phyloP scores from a whole-genome alignment of 495 filamentous ascomycete genomes.

The Jackrogersella multiformis region DNA sequence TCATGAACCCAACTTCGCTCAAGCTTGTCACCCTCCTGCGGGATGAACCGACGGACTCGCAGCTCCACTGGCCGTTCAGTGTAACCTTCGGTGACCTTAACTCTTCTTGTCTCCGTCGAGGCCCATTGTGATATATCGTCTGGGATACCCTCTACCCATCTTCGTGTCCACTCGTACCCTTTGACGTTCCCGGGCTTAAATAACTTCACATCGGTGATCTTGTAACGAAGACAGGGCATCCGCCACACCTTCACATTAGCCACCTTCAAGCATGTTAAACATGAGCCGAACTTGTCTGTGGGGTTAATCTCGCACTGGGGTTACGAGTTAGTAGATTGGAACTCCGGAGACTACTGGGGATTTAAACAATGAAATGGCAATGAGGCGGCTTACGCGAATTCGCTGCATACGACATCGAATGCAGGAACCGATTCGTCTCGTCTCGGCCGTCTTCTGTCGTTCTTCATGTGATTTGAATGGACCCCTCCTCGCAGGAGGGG shows the following conservation, averaged over 20 bases:
- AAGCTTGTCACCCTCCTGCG: slow-evolving; percentile 57
- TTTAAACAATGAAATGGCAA: slow-evolving; percentile 6
- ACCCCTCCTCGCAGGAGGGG: slow-evolving; percentile 53
- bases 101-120: slow-evolving; percentile 49
- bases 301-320: slow-evolving; percentile 58
- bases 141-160: slow-evolving; percentile 59
- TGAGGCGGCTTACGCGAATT: slow-evolving; percentile 56
- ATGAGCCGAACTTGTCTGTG: slow-evolving; percentile 53
- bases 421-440: slow-evolving; percentile 61
- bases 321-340: slow-evolving; percentile 21
- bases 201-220: slow-evolving; percentile 61
- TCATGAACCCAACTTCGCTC: slow-evolving; percentile 57
- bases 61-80: slow-evolving; percentile 53
- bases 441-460: slow-evolving; percentile 59
- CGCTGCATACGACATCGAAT: slow-evolving; percentile 64
- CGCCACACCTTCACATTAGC: slow-evolving; percentile 53
- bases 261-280: slow-evolving; percentile 59
- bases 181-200: slow-evolving; percentile 61
- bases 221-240: slow-evolving; percentile 59
- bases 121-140: slow-evolving; percentile 62
- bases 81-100: slow-evolving; percentile 59
- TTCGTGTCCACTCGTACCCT: slow-evolving; percentile 62
- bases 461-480: slow-evolving; percentile 59
- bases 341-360: neutral
- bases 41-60: slow-evolving; percentile 57